Evolutionary conservation across 2,329 filamentous ascomycete genomes (phyloP).

Genomic region (Verticillium albo-atrum): DNA sequence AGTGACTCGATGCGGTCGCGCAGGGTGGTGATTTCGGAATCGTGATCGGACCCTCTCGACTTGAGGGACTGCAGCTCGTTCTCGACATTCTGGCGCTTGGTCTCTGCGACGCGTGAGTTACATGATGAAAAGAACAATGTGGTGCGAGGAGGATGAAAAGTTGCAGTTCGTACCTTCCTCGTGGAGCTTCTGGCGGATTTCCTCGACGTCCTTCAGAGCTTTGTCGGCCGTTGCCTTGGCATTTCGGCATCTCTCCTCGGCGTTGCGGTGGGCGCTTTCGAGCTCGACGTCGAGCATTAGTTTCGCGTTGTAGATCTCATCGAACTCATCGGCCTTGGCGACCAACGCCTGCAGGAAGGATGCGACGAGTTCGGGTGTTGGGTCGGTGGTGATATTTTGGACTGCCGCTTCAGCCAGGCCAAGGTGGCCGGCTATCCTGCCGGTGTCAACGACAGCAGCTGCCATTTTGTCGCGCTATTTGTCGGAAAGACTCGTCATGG

Average conservation of each 20-base stretch:
- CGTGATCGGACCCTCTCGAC: conserved; percentile 68
- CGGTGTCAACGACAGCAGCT: conserved; percentile 56
- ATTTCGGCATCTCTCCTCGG: conserved; percentile 76
- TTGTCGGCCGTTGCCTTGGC: conserved; percentile 81
- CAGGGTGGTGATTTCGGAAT: conserved; percentile 70
- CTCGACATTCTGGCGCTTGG: conserved; percentile 67
- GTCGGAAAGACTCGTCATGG: neutral
- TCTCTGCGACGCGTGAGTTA: conserved; percentile 52
- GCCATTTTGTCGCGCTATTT: conserved; percentile 27
- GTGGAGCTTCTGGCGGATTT: conserved; percentile 74
- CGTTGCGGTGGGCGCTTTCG: conserved; percentile 80
- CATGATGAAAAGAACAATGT: neutral
- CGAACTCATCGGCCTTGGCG: conserved; percentile 75
- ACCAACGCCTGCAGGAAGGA: conserved; percentile 71
- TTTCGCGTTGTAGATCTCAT: conserved; percentile 81
- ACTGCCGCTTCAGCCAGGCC: conserved; percentile 63
- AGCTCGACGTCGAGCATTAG: conserved; percentile 87
- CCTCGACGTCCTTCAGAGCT: conserved; percentile 76
- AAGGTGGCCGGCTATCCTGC: conserved; percentile 69
- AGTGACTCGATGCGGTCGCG: conserved; percentile 80
- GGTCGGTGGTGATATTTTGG: conserved; percentile 56
- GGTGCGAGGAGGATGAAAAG: neutral
- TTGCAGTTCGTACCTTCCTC: conserved; percentile 62
- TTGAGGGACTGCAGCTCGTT: conserved; percentile 77
- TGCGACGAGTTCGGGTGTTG: conserved; percentile 74